Evolutionary conservation across 2,329 filamentous ascomycete species (phyloP), one percentile per base, ranked within the genome.

Genomic region (Aspergillus quadricinctus): DNA sequence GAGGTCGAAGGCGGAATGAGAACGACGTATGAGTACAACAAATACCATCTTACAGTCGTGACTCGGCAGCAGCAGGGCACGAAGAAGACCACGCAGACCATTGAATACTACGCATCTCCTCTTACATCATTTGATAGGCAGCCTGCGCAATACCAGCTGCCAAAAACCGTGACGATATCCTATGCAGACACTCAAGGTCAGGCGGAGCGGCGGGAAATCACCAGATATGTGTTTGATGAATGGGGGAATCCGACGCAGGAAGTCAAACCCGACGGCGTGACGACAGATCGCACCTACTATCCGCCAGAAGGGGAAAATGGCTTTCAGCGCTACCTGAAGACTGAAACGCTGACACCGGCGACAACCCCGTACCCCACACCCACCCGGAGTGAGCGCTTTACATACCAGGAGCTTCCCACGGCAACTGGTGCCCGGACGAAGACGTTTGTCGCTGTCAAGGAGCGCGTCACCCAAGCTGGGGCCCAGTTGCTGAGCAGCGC

Each of bases 1-100:
- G 31, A 56, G 23, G 50, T 56, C 4, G 50, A 25, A 17, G 54
- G 45, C 3, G 54, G 54, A 7, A 7, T 43, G 4, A 52, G 17
- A 9, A 56, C 54, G 7, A 50, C 9, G 35, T 25, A 53, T 46
- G 27, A 27, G 3, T 56, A 56, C 45, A 56, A 56, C 27, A 56
- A 53, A 27, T 56, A 53, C 45, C 54, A 56, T 31, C 54, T 56
- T 23, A 4, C 27, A 1, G 19, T 53, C 31, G 52, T 45, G 14
- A 56, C 19, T 21, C 35, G 28, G n/a, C 29, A 49, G 45, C 49
- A 49, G 17, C 23, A 49, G 29, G 43, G 35, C 50, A 31, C 27
- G 2, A 56, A 56, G 19, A 31, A 35, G 25, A 3, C 43, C 21
- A 56, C 50, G 5, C 29, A 56, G 45, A 19, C 21, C 23, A 49